Percentiles rank a stretch among this genome's conserved stretches.
These are phyloP conservation scores for Asterophora lycoperdoides DNA, from an alignment of 768 basidiomycete genomes.

Conservation along the genomic window DNA sequence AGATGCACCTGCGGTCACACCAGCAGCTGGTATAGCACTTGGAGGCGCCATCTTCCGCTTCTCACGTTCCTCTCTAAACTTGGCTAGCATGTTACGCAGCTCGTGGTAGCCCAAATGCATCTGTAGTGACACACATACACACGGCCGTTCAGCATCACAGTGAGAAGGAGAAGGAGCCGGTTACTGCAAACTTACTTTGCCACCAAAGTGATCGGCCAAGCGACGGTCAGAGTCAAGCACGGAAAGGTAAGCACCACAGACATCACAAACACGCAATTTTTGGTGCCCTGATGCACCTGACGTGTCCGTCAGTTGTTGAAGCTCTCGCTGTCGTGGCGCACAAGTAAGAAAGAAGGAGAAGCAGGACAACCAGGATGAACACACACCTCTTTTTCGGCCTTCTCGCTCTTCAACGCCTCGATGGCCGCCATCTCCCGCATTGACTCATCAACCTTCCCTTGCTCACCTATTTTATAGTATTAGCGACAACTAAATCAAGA, in stretches of 20 bases:
- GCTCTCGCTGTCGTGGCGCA: constrained; percentile 60
- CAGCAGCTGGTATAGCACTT: constrained; percentile 34
- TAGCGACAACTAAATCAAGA: constrained; percentile 16
- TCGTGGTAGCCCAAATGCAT: constrained; percentile 99
- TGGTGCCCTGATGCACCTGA: constrained; percentile 99
- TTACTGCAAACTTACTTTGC: constrained; percentile 65
- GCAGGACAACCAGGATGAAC: not conserved
- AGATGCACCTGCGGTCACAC: constrained; percentile 31
- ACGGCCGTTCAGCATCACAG: constrained; percentile 23
- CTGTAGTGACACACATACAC: constrained; percentile 37
- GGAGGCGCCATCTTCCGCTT: constrained; percentile 63
- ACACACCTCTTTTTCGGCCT: constrained; percentile 88
- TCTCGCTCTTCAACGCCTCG: constrained; percentile 95
- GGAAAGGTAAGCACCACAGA: constrained; percentile 98
- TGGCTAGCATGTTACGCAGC: constrained; percentile 86
- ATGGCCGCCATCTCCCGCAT: constrained; percentile 98
- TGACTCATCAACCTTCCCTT: constrained; percentile 98
- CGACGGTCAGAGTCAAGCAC: constrained; percentile 98
- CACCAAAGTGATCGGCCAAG: constrained; percentile 98
- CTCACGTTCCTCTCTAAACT: constrained; percentile 89
- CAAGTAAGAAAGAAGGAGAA: constrained; percentile 12
- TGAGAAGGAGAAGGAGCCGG: constrained; percentile 14
- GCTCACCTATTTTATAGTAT: constrained; percentile 61
- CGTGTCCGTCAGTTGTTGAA: constrained; percentile 95
- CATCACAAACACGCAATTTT: constrained; percentile 99